Evolutionary conservation across 2,329 filamentous ascomycete genomes (phyloP).

Genomic region (Graphium sp.): DNA sequence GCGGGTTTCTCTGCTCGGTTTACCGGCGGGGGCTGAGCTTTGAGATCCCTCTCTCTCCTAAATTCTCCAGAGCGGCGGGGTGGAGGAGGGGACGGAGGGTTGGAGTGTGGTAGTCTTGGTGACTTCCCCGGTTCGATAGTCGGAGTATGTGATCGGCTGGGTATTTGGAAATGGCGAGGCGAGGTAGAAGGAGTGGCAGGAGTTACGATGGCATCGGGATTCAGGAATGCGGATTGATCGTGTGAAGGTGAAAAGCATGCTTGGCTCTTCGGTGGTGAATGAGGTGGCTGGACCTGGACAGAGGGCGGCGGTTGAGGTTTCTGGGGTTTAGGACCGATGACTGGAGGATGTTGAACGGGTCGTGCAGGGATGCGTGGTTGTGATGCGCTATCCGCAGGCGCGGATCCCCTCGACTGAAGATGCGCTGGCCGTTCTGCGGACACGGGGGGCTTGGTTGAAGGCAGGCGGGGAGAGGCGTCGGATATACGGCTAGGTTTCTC

Average conservation of each 20-base stretch:
- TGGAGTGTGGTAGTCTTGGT: conserved; percentile 26
- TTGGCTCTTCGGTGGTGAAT: conserved; percentile 43
- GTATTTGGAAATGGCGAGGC: conserved; percentile 30
- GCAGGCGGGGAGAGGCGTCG: conserved; percentile 16
- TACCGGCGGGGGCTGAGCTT: conserved; percentile 49
- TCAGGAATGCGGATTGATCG: conserved; percentile 27
- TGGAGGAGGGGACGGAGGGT: conserved; percentile 46
- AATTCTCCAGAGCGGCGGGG: conserved; percentile 45
- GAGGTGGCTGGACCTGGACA: conserved; percentile 52
- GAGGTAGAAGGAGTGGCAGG: conserved; percentile 21
- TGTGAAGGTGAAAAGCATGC: conserved; percentile 14
- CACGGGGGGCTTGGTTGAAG: conserved; percentile 14
- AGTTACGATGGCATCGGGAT: conserved; percentile 24
- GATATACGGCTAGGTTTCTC: conserved; percentile 20
- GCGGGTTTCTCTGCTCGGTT: conserved; percentile 60
- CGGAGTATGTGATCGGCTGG: conserved; percentile 38
- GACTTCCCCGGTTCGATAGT: conserved; percentile 28
- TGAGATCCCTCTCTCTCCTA: conserved; percentile 27
- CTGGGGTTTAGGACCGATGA: conserved; percentile 24
- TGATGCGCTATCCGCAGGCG: background rate
- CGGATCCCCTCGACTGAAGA: too few relatives aligned
- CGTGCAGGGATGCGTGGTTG: conserved; percentile 13
- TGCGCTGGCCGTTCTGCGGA: conserved; percentile 7
- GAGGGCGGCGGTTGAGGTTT: conserved; percentile 31
- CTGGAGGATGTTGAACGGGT: conserved; percentile 23